Base-by-base conservation (phyloP, 2,329 filamentous ascomycete species). In the Clonostachys solani region DNA sequence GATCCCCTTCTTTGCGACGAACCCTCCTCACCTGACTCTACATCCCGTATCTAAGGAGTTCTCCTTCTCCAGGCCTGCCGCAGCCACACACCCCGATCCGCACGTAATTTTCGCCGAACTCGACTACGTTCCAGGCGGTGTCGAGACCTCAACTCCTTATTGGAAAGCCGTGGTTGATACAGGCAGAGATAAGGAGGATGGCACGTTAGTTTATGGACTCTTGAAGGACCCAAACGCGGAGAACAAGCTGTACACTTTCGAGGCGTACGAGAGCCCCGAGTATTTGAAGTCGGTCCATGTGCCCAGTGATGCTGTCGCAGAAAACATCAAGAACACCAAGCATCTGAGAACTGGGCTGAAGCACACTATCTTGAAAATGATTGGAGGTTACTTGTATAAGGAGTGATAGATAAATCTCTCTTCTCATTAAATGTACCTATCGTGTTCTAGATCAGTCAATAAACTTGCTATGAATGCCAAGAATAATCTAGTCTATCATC, bases 281-380 rank as follows among this genome's bases (percentile, higher is more conserved):
- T 60, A 61, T 37, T 44, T 62, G 47, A 53, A 50, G 40, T 52
- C 58, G 23, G 56, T 59, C 3, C 60, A 63, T 46, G 55, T 56
- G 37, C 55, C 56, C 42, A 62, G 58, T 44, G 48, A 54, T 16
- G 59, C 58, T 1, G 54, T 62, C 12, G 54, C 55, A 47, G 50
- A 49, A n/a, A 61, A 52, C 41, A 54, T 56, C 44, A 49, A 45
- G 33, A 50, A 51, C 37, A 60, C 56, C 3, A 53, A 50, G 42
- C 48, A 55, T n/a, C 43, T 59, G 48, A 51, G 60, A 36, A 53
- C 55, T 2, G 53, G 57, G 12, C 29, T 60, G 43, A 54, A 49
- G 47, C 58, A 57, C 16, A 47, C 57, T 34, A 18, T 53, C 9
- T 42, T 63, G 38, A 56, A 53, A 49, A 51, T 54, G 52, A 51